Percentiles rank a stretch among this genome's conserved stretches.
Conservation (phyloP, 2,329 filamentous ascomycete species). For the Lasiodiplodia hormozganensis region DNA sequence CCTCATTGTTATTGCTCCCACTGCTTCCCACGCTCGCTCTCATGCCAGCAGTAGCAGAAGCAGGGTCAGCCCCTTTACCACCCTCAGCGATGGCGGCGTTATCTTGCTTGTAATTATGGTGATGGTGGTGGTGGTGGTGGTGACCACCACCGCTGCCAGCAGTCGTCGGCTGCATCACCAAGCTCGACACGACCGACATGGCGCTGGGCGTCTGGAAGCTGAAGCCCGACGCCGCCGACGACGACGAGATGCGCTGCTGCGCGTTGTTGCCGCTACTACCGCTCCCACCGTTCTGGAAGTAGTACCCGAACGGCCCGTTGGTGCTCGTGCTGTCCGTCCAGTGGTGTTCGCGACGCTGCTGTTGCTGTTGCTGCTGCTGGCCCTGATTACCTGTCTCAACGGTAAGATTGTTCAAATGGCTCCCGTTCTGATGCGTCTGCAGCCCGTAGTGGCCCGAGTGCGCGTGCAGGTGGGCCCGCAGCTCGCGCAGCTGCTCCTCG, state of each 20-base stretch:
- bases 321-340: neutral
- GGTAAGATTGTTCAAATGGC: neutral
- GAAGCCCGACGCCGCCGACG: neutral
- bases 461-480: constrained; percentile 10
- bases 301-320: neutral
- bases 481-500: constrained; percentile 18
- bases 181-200: constrained; percentile 23
- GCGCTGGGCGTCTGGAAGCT: constrained; percentile 23
- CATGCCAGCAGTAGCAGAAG: neutral
- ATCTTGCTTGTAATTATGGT: neutral
- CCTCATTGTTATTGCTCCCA: neutral
- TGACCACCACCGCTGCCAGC: no score
- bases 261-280: neutral
- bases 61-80: neutral
- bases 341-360: neutral
- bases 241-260: neutral
- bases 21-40: neutral
- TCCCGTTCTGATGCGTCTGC: constrained; percentile 8
- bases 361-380: neutral
- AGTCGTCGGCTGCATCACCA: neutral
- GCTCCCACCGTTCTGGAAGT: neutral
- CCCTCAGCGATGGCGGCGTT: neutral
- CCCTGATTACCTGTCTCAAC: no score
- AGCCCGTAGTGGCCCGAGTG: constrained; percentile 1
- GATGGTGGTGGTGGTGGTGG: neutral